Evolutionary conservation across 1,284 basidiomycete species (phyloP), one percentile per base, ranked within the genome.

Genomic region (Melampsora larici-populina): DNA sequence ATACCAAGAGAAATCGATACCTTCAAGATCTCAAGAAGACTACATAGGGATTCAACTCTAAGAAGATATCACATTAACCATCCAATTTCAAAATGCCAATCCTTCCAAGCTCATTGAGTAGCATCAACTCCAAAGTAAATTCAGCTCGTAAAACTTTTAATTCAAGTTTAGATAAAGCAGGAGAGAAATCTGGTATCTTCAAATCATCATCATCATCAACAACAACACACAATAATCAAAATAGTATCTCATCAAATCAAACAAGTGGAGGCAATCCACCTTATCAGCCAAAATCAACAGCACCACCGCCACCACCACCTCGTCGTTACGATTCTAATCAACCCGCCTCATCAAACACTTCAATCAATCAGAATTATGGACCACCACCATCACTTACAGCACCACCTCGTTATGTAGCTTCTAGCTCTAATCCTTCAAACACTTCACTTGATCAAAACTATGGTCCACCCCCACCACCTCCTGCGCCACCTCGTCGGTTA

Each of bases 101-200:
- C 46, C 36, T 77, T 17, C 74, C 74, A 69, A 36, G 48, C 26
- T 49, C 49, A 21, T 40, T 77, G 13, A 58, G 51, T 49, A 69
- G 31, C 29, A n/a, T 77, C 51, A 77, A 77, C 43, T 48, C 40
- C 24, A 77, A 77, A 31, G 66, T 77, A 55, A 65, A 77, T 31
- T 43, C 74, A 7, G 74, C 74, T 7, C 65, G 74, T 6, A 69
- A 77, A 51, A 66, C 65, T 6, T 69, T 77, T 46, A 77, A 77
- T 62, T 48, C 74, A 5, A 26, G 18, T 11, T 49, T 77, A 33
- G 74, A 77, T 46, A 58, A 69, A 55, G 74, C 74, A 65, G 74
- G 74, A 1, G 63, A 77, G 31, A 77, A 70, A 36, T 77, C 74
- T 1, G 74, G 74, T 21, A 55, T 77, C n/a, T 77, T 77, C 74